These are phyloP conservation scores for Cicer chorassanicum DNA, from an alignment of 306 rosid species.

Conservation along the genomic window DNA sequence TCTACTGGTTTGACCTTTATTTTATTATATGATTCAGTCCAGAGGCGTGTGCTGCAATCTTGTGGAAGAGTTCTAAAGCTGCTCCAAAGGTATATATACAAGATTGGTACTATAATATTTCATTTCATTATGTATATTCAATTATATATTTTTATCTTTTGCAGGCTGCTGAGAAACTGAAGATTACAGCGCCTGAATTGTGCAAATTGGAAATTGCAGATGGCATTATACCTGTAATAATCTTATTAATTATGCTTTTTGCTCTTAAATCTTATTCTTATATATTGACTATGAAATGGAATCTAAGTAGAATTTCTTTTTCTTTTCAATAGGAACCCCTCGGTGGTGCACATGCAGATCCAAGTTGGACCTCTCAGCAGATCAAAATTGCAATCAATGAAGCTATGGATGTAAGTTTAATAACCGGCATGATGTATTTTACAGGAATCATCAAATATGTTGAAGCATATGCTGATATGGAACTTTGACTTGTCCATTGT, in stretches of 20 bases:
- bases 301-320: slow-evolving; percentile 38
- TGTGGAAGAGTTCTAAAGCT: slow-evolving; percentile 91
- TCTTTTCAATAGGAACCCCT: slow-evolving; percentile 76
- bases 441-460: slow-evolving; percentile 35
- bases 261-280: slow-evolving; percentile 22
- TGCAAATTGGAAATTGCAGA: slow-evolving; percentile 74
- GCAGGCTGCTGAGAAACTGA: slow-evolving; percentile 90
- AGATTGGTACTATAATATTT: not conserved
- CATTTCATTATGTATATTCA: slow-evolving; percentile 25
- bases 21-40: slow-evolving; percentile 68
- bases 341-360: slow-evolving; percentile 94
- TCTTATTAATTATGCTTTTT: slow-evolving; percentile 38
- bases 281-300: slow-evolving; percentile 26
- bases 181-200: slow-evolving; percentile 76
- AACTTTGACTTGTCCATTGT: slow-evolving; percentile 40
- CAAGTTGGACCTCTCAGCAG: slow-evolving; percentile 84
- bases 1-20: slow-evolving; percentile 49
- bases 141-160: slow-evolving; percentile 32
- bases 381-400: slow-evolving; percentile 74
- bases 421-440: slow-evolving; percentile 21
- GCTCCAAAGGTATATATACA: slow-evolving; percentile 72
- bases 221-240: slow-evolving; percentile 82
- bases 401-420: slow-evolving; percentile 80
- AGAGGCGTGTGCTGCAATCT: slow-evolving; percentile 97
- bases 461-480: slow-evolving; percentile 31